phyloP scores from a whole-genome alignment of 2,329 filamentous ascomycete species.

The Colletotrichum sp. region DNA sequence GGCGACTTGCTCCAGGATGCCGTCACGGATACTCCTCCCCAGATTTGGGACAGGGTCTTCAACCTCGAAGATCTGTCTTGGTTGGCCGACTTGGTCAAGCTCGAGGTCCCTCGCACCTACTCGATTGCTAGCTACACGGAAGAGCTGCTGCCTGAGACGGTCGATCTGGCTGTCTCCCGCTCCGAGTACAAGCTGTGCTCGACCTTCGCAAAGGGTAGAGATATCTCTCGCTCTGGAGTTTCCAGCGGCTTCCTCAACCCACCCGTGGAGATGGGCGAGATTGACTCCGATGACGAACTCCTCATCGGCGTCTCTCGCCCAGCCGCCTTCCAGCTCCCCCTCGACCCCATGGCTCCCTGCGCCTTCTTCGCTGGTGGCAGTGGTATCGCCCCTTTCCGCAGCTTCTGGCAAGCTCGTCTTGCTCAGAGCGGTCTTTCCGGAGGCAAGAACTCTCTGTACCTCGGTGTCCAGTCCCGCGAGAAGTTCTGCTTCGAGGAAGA shows the following conservation, averaged over 20 bases:
- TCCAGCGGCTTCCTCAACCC: conserved; percentile 61
- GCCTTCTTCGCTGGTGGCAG: conserved; percentile 60
- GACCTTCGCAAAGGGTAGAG: conserved; percentile 38
- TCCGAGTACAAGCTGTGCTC: conserved; percentile 55
- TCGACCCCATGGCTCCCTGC: conserved; percentile 54
- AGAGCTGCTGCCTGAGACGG: conserved; percentile 54
- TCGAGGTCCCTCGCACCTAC: conserved; percentile 58
- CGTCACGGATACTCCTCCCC: conserved; percentile 49
- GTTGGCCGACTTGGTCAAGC: conserved; percentile 49
- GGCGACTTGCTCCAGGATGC: conserved; percentile 56
- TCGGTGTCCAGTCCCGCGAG: conserved; percentile 57
- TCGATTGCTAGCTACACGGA: conserved; percentile 57
- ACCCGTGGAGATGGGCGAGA: conserved; percentile 37
- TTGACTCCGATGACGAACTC: conserved; percentile 50
- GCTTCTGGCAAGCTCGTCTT: conserved; percentile 56
- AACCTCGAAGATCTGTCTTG: conserved; percentile 48
- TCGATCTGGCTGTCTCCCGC: conserved; percentile 57
- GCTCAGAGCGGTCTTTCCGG: conserved; percentile 34
- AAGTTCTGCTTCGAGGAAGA: conserved; percentile 57
- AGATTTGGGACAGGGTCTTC: conserved; percentile 58
- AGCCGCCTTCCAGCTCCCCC: conserved; percentile 55
- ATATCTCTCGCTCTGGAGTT: conserved; percentile 47
- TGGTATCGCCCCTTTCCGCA: conserved; percentile 58
- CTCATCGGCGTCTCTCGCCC: conserved; percentile 57
- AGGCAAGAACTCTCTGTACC: conserved; percentile 52